Base-by-base conservation (phyloP, 208 protist species). In the Trypanosoma brucei region DNA sequence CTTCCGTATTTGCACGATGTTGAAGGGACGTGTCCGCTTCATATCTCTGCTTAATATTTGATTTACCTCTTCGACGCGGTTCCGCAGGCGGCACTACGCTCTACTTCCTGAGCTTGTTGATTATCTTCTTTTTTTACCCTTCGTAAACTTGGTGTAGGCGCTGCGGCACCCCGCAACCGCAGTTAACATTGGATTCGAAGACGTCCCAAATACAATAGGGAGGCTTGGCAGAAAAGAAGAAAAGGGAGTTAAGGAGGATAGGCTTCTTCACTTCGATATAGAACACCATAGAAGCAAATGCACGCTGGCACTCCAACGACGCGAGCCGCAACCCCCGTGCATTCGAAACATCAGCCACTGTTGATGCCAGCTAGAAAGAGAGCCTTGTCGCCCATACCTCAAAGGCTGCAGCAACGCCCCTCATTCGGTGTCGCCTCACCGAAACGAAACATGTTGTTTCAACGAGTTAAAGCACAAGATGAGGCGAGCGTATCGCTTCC, bases 261-360 rank as follows among this genome's bases (percentile, higher is more conserved):
- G 0, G 22, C 22, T 22, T 22, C 22, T 22, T 22, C 22, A 22
- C 22, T 22, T 14, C 7, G 39, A 22, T 40, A 14, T 44, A 52
- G 1, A 65, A 39, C 33, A 33, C 39, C 42, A 52, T 13, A 53
- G 34, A 42, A 52, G 1, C n/a, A 44, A 58, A 66, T 72, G 67
- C 40, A 59, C 34, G 44, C 14, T 3, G 31, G 34, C 39, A 57
- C 59, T 9, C 46, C 59, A 38, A 35, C n/a, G 33, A 44, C 6
- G 30, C 67, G 54, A 33, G 54, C 46, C 0, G 42, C 33, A 14
- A 62, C 67, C 3, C 67, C 67, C 8, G 14, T 61, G 30, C 67
- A 46, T 38, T 54, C 44, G 36, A 57, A 54, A 36, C 59, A 58
- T 33, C 59, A 54, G 13, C 53, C 59, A 11, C 54, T 49, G 14